Percentiles rank a stretch among this genome's conserved stretches.
Conservation (phyloP, 2,329 filamentous ascomycete species). For the Aspergillus versicolor region DNA sequence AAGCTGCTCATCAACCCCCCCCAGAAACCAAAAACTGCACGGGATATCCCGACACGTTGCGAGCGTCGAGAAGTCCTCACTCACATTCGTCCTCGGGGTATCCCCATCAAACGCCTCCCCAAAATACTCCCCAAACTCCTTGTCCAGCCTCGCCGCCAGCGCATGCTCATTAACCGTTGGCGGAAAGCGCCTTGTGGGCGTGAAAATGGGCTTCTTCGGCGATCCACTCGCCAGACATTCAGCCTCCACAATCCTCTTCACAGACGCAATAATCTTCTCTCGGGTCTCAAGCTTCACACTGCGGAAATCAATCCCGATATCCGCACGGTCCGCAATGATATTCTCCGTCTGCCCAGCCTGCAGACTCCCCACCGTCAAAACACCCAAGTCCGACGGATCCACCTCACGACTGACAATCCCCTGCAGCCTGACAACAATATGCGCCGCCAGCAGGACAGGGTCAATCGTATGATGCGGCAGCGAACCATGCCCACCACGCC, state of each 20-base stretch:
- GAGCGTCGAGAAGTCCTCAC: conserved; percentile 61
- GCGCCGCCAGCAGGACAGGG: conserved; percentile 58
- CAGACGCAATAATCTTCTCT: conserved; percentile 46
- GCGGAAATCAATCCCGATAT: conserved; percentile 57
- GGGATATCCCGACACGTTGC: conserved; percentile 52
- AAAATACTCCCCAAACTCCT: conserved; percentile 51
- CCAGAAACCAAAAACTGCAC: conserved; percentile 57
- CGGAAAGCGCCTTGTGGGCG: conserved; percentile 52
- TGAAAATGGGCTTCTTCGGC: conserved; percentile 48
- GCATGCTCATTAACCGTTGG: conserved; percentile 53
- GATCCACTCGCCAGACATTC: conserved; percentile 55
- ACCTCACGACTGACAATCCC: conserved; percentile 58
- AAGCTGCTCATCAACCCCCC: conserved; percentile 50
- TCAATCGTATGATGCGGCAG: conserved; percentile 58
- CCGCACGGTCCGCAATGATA: conserved; percentile 57
- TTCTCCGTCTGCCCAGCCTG: conserved; percentile 62
- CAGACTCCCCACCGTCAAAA: conserved; percentile 60
- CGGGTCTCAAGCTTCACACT: conserved; percentile 48
- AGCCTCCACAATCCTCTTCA: conserved; percentile 57
- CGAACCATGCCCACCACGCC: conserved; percentile 59
- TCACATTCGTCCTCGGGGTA: conserved; percentile 36
- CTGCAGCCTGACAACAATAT: conserved; percentile 58
- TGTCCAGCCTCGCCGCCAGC: conserved; percentile 45
- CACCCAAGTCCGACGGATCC: conserved; percentile 52
- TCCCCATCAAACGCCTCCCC: conserved; percentile 32